Base-by-base conservation (phyloP, 1,284 basidiomycete genomes). In the Coriolopsis trogii region DNA sequence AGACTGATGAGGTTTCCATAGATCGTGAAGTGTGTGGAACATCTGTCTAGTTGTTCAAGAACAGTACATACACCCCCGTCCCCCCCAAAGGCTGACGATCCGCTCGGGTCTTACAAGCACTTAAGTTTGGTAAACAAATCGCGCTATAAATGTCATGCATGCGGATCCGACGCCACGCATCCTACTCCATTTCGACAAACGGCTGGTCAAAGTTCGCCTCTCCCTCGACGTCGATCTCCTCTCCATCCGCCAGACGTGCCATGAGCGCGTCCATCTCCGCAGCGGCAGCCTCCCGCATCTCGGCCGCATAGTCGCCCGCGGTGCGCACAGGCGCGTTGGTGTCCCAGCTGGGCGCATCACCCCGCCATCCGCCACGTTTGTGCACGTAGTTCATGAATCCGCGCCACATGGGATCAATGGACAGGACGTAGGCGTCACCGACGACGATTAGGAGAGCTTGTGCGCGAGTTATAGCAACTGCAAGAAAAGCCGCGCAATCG, bases 401-500 rank as follows among this genome's bases (percentile, higher is more conserved):
- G 1, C 78, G 67, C 81, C 81, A 84, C 0, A 80, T 60, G 0
- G 73, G 73, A 52, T 79, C 76, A 2, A 80, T 69, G 6, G 76
- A 77, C 3, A 85, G 70, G 21, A 83, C 73, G 0, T 66, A 64
- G 0, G 80, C 74, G 53, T 85, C 80, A 2, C 84, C 83, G 33
- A 86, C 64, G 45, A 85, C 67, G 47, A 85, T 76, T 2, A 86
- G 70, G 1, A 85, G 68, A 0, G 82, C 76, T 60, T 84, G 74
- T 0, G 82, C 81, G 13, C 83, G 78, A 4, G 77, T 79, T 12
- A 71, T 52, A 12, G 67, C 67, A 23, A 72, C 70, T 73, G 16
- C 7, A 15, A n/a, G 23, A 20, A 16, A 25, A 37, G n/a, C 16
- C 34, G 4, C 34, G 21, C 16, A 23, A 23, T 38, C 16, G 33